Percentiles rank a stretch among this genome's conserved stretches.
Conservation (phyloP, 805 yeast genomes). For the Candida ipomoeae region DNA sequence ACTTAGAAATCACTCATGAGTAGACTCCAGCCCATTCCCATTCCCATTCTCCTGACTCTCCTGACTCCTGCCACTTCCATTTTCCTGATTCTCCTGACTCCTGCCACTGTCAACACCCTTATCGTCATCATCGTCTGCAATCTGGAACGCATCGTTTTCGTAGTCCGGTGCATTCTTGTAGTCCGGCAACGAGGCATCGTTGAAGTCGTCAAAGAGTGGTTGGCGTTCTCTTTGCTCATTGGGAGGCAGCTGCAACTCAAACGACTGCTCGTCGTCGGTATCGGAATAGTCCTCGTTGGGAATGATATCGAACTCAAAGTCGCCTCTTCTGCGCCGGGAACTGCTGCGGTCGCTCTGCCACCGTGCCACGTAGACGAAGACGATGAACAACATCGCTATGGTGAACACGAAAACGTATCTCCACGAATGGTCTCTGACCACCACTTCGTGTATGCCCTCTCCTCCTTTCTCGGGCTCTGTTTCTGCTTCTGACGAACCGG, state of each 20-base stretch:
- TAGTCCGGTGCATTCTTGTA: constrained; percentile 31
- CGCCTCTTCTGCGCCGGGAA: constrained; percentile 56
- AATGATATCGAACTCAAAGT: constrained; percentile 73
- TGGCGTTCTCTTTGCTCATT: constrained; percentile 36
- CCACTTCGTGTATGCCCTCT: constrained; percentile 31
- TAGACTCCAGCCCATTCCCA: too few relatives aligned
- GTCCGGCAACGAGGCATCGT: constrained; percentile 35
- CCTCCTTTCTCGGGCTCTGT: not conserved
- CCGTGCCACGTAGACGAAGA: constrained; percentile 44
- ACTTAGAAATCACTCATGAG: too few relatives aligned
- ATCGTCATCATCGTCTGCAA: constrained; percentile 35
- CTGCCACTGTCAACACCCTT: too few relatives aligned
- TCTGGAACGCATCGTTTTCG: constrained; percentile 38
- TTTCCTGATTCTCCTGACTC: too few relatives aligned
- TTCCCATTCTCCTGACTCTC: too few relatives aligned
- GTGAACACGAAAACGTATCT: constrained; percentile 60
- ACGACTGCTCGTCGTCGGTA: constrained; percentile 32
- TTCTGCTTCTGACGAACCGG: too few relatives aligned
- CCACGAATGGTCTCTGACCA: constrained; percentile 44
- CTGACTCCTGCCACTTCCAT: too few relatives aligned
- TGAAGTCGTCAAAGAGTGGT: constrained; percentile 37
- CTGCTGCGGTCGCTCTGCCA: constrained; percentile 38
- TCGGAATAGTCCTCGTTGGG: constrained; percentile 57
- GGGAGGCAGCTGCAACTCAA: constrained; percentile 27
- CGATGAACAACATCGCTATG: constrained; percentile 49